These are phyloP conservation scores for Fusarium aywerte DNA, from an alignment of 2,329 filamentous ascomycete species.

Conservation along the genomic window DNA sequence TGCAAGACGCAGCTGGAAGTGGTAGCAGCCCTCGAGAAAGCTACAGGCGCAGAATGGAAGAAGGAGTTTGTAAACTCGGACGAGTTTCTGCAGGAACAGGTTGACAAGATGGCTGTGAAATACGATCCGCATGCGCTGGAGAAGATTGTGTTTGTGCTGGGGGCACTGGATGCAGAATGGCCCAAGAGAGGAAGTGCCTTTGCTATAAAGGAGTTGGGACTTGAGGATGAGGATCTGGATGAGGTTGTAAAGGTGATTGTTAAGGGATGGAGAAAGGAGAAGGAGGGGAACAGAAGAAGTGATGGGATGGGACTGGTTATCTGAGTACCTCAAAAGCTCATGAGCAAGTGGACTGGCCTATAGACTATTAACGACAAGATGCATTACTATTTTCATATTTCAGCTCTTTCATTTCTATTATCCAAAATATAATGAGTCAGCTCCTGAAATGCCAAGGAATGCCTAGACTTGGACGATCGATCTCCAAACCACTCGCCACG, in stretches of 20 bases:
- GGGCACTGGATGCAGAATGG: constrained; percentile 61
- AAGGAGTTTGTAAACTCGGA: constrained; percentile 51
- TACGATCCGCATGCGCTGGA: constrained; percentile 52
- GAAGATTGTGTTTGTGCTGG: constrained; percentile 62
- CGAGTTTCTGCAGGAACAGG: constrained; percentile 54
- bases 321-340: neutral
- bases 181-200: constrained; percentile 56
- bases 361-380: neutral
- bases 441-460: too few relatives aligned
- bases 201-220: constrained; percentile 59
- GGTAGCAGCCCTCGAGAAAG: constrained; percentile 61
- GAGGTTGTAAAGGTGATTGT: constrained; percentile 53
- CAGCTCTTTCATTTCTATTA: neutral
- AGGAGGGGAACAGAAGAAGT: constrained; percentile 8
- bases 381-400: neutral
- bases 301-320: neutral
- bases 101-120: constrained; percentile 53
- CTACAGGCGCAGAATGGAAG: constrained; percentile 56
- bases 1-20: constrained; percentile 60
- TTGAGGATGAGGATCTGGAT: constrained; percentile 60
- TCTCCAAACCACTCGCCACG: neutral
- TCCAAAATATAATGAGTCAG: neutral
- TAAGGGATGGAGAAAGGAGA: constrained; percentile 34
- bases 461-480: too few relatives aligned
- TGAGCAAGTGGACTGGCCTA: too few relatives aligned